These are phyloP conservation scores for Trichoderma parareesei DNA, from an alignment of 495 filamentous ascomycete species.

Conservation along the genomic window DNA sequence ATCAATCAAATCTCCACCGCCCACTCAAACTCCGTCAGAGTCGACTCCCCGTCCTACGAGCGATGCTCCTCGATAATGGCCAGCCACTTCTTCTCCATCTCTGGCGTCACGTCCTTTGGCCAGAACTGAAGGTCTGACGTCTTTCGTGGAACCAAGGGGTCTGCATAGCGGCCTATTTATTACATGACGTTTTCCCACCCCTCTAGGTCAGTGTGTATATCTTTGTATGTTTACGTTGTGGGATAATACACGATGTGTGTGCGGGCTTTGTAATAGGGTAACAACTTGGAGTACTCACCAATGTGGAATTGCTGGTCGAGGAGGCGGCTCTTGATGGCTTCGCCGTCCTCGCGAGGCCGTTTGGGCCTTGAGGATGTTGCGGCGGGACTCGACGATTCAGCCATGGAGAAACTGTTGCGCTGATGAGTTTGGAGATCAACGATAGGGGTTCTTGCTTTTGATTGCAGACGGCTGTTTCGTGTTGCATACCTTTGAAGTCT, in stretches of 20 bases:
- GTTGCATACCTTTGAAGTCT: background rate
- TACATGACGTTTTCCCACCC: background rate
- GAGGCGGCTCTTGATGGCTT: slow-evolving; percentile 24
- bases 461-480: too few species aligned
- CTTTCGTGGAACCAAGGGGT: slow-evolving; percentile 29
- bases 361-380: slow-evolving; percentile 20
- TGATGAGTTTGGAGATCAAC: background rate
- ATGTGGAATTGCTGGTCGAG: slow-evolving; percentile 33
- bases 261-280: background rate
- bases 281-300: slow-evolving; percentile 20
- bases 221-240: too few species aligned
- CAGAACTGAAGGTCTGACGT: slow-evolving; percentile 8
- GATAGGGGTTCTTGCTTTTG: too few species aligned
- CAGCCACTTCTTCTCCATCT: slow-evolving; percentile 25
- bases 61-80: slow-evolving; percentile 21
- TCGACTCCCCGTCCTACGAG: background rate
- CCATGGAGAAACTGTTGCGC: background rate
- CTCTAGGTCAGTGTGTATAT: background rate
- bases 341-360: slow-evolving; percentile 54
- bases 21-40: too few species aligned
- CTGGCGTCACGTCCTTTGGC: slow-evolving; percentile 26
- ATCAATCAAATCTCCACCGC: too few species aligned
- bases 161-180: slow-evolving; percentile 28
- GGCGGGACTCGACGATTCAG: background rate
- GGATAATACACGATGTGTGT: too few species aligned